Evolutionary conservation across 768 basidiomycete genomes (phyloP), one percentile per base, ranked within the genome.

Genomic region (Amanita pallidorosea): DNA sequence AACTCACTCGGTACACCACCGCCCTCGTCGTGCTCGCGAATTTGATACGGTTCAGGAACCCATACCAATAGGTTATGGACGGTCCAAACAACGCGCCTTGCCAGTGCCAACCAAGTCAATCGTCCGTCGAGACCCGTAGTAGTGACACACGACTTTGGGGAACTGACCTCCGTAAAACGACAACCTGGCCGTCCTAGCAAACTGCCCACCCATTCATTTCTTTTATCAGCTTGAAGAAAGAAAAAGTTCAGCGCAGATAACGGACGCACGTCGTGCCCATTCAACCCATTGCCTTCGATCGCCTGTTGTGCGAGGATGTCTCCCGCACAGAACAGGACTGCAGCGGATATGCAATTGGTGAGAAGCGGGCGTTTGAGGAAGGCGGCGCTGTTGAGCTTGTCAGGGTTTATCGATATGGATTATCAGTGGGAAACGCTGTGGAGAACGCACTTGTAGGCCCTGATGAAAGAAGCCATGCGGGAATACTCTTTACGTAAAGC

Each of bases 231-330:
- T 15, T 23, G 29, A 25, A 46, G 29, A 25, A 46, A 37, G 8
- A 12, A 38, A 45, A 43, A 44, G 31, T 12, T 31, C 31, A 12
- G 31, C 9, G 11, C 49, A 53, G 40, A 38, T 37, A 41, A 9
- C 37, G 38, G 2, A 71, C 80, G 56, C 55, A 88, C 86, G 56
- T 96, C 91, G 60, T 95, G 91, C 2, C 81, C 63, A 49, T 60
- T 69, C 5, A 12, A 8, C 18, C 89, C 88, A 56, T 70, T 77
- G 58, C 70, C 71, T 61, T 94, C 93, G 17, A 94, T 76, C 1
- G 69, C 76, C 64, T 95, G 93, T 65, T 96, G 92, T 0, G 92
- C 92, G 38, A 94, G 75, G 1, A 92, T 58, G 61, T 91, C 89
- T 18, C 86, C 88, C 5, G 75, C 70, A 40, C 85, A 82, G 55